Evolutionary conservation across 345 rosid species (phyloP).

Genomic region (Eucalyptus polyanthemos): DNA sequence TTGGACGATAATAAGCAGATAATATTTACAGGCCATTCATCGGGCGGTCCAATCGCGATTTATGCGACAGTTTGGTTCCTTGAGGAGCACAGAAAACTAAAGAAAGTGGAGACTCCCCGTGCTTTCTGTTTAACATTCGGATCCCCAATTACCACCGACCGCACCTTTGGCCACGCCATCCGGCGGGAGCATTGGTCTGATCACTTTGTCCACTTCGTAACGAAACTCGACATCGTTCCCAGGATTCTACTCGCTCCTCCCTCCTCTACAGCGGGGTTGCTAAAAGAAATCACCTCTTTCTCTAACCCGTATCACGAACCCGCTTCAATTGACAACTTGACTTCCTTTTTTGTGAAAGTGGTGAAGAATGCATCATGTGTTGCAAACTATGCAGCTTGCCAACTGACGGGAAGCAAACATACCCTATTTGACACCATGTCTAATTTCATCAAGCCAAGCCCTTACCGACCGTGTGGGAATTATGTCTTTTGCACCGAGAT

Average conservation of each 20-base stretch:
- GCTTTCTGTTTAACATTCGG: conserved; percentile 21
- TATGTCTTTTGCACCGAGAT: not conserved
- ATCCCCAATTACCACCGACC: conserved; percentile 68
- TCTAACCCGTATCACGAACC: not conserved
- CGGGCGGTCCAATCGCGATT: conserved; percentile 71
- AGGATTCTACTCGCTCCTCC: conserved; percentile 48
- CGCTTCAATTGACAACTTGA: not conserved
- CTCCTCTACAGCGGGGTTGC: conserved; percentile 7
- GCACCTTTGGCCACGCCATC: conserved; percentile 50
- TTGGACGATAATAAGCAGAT: conserved; percentile 16
- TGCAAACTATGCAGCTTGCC: conserved; percentile 46
- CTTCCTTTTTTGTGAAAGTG: conserved; percentile 4
- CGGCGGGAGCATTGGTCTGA: conserved; percentile 61
- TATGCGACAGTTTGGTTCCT: not conserved
- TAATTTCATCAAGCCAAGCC: conserved; percentile 47
- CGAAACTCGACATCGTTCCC: conserved; percentile 60
- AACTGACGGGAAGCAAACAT: conserved; percentile 47
- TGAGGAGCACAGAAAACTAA: not conserved
- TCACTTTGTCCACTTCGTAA: conserved; percentile 49
- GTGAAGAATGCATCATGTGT: conserved; percentile 39
- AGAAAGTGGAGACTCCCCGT: not conserved
- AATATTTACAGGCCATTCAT: conserved; percentile 78
- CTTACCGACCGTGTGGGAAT: conserved; percentile 26
- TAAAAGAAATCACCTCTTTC: conserved; percentile 13
- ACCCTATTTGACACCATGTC: conserved; percentile 38